A percentile compares a stretch with the other conserved stretches of the same genome.
These are phyloP conservation scores for Sinapis alba DNA, from an alignment of 441 rosid species.

Conservation along the genomic window DNA sequence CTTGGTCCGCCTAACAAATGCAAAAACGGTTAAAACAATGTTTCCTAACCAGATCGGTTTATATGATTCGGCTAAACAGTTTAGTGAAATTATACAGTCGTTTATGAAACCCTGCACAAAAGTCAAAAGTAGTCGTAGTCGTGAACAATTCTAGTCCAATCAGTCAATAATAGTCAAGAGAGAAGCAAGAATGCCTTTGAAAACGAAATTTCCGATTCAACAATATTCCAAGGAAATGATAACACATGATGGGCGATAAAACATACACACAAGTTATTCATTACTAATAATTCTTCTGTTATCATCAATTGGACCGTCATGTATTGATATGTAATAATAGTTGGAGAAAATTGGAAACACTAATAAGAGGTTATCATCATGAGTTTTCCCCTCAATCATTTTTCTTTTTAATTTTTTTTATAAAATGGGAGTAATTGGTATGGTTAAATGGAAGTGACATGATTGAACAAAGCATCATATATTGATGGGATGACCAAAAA, in stretches of 20 bases:
- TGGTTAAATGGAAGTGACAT: constrained; percentile 38
- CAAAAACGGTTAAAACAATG: neutral
- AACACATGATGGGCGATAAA: neutral
- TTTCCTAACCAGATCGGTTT: neutral
- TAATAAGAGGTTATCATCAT: constrained; percentile 24
- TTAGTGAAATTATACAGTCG: neutral
- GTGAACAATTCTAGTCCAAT: constrained; percentile 5
- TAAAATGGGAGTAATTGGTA: constrained; percentile 23
- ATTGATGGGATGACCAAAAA: constrained; percentile 32
- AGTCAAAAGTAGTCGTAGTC: neutral
- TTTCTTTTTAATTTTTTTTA: neutral
- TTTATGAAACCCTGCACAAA: neutral
- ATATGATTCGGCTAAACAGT: neutral
- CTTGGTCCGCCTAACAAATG: constrained; percentile 1
- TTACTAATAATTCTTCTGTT: neutral
- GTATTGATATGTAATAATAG: neutral
- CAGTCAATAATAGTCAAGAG: neutral
- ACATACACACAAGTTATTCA: neutral
- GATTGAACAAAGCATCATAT: constrained; percentile 34
- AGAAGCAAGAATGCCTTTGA: neutral
- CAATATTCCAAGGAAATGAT: neutral
- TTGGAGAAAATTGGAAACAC: constrained; percentile 13
- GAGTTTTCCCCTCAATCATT: constrained; percentile 21
- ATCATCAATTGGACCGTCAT: constrained; percentile 13
- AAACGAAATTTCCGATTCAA: neutral